Evolutionary conservation across 208 protist species (phyloP).

Genomic region (Trypanosoma rangeli): DNA sequence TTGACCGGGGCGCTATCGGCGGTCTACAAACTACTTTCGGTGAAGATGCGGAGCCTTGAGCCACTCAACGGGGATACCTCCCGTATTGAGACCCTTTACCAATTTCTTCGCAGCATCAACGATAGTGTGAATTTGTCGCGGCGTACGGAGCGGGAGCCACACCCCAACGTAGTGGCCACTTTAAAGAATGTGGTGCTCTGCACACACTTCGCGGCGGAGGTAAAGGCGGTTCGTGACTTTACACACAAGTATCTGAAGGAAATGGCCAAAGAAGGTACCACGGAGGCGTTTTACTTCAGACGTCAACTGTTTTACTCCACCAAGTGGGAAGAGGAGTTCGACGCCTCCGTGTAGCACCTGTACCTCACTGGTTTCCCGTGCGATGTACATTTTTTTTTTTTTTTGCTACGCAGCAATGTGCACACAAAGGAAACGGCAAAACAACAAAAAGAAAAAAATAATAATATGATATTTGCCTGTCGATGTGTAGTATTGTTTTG

Average conservation of each 20-base stretch:
- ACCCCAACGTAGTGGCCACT: conserved; percentile 51
- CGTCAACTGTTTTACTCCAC: conserved; percentile 81
- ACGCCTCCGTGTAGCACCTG: conserved; percentile 44
- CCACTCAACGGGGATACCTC: conserved; percentile 18
- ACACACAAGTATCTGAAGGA: conserved; percentile 54
- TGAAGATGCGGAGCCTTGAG: conserved; percentile 49
- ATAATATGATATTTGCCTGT: neutral
- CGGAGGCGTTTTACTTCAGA: conserved; percentile 73
- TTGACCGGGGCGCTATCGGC: conserved; percentile 72
- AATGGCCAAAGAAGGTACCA: conserved; percentile 23
- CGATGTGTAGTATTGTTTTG: neutral
- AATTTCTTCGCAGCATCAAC: conserved; percentile 58
- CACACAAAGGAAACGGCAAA: neutral
- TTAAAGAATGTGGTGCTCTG: conserved; percentile 81
- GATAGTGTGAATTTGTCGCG: conserved; percentile 32
- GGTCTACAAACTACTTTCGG: conserved; percentile 61
- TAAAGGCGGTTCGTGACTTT: conserved; percentile 65
- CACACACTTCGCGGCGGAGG: conserved; percentile 70
- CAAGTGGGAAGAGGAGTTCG: conserved; percentile 72
- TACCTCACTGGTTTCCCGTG: neutral
- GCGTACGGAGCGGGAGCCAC: conserved; percentile 24
- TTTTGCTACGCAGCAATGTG: neutral
- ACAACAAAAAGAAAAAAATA: no score
- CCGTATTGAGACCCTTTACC: conserved; percentile 41
- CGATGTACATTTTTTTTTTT: conserved; percentile 8